Base-by-base conservation (phyloP, 2,329 filamentous ascomycete genomes). In the Fusarium beomiforme region DNA sequence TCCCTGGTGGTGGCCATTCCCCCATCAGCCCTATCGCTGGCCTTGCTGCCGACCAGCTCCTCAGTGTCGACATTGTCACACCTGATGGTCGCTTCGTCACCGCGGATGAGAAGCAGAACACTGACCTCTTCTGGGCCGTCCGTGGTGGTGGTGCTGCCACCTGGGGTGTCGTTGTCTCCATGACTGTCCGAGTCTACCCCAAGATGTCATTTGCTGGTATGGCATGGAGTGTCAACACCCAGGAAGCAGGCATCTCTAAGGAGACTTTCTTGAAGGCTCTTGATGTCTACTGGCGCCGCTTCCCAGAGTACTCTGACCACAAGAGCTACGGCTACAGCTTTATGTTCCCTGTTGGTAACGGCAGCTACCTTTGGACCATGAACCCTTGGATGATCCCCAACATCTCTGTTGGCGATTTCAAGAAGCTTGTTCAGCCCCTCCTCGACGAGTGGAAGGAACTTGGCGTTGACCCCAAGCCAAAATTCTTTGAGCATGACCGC, bases 71-170 rank as follows among this genome's bases (percentile, higher is more conserved):
- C 58, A 85, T 90, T 0, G 83, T 91, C 19, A 86, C 84, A 5
- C 85, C 83, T 0, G 75, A 77, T 19, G 88, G 89, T 1, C 64
- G 81, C 17, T 75, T 85, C 33, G 68, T 89, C 4, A 84, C 77
- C 8, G 87, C 87, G 1, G 42, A 67, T 0, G 56, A 73, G 57
- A 66, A 79, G 4, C 66, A 83, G 13, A 85, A 90, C 63, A 60
- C 80, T 0, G 88, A 91, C 56, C 81, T 91, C 5, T 91, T 88
- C 79, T 91, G 88, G 88, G 89, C 89, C 11, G 77, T 90, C 1
- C 81, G 82, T 37, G 88, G 88, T 6, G 88, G 88, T 3, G 88
- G 89, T 4, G 85, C 84, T 12, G 83, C 80, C 43, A 85, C 82
- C 7, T 86, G 81, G 64, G 84, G 83, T 2, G 80, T 86, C 6